phyloP scores from a whole-genome alignment of 2,329 filamentous ascomycete species.

The Neodidymelliopsis sp. region DNA sequence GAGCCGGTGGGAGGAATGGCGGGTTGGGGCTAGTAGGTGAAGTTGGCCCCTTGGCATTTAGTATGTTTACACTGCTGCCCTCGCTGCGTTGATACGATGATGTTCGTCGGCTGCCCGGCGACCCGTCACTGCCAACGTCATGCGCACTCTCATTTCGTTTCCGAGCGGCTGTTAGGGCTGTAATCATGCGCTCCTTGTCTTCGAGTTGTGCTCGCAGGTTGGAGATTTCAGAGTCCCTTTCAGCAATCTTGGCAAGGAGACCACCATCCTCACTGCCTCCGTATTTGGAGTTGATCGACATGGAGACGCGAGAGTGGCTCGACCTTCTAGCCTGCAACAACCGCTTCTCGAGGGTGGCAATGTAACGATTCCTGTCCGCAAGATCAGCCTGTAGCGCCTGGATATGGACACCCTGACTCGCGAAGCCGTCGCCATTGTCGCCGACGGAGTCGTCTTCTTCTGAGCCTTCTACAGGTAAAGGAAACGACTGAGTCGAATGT shows the following conservation, averaged over 20 bases:
- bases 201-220: conserved; percentile 89
- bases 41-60: conserved; percentile 36
- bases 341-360: conserved; percentile 89
- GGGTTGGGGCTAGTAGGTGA: conserved; percentile 33
- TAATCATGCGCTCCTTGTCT: conserved; percentile 93
- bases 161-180: conserved; percentile 82
- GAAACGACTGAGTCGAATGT: conserved; percentile 32
- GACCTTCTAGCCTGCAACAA: conserved; percentile 88
- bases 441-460: conserved; percentile 65
- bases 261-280: conserved; percentile 79
- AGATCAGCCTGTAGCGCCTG: conserved; percentile 93
- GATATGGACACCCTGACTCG: conserved; percentile 84
- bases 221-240: conserved; percentile 92
- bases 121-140: conserved; percentile 49
- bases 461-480: conserved; percentile 40
- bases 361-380: conserved; percentile 96
- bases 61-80: conserved; percentile 38
- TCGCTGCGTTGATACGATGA: conserved; percentile 45
- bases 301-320: conserved; percentile 86
- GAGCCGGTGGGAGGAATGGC: conserved; percentile 25
- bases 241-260: conserved; percentile 74
- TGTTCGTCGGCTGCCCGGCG: conserved; percentile 45
- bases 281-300: conserved; percentile 72
- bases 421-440: conserved; percentile 85
- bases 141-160: conserved; percentile 86